phyloP scores from a whole-genome alignment of 148 eudicot species.

The Simmondsia chinensis region DNA sequence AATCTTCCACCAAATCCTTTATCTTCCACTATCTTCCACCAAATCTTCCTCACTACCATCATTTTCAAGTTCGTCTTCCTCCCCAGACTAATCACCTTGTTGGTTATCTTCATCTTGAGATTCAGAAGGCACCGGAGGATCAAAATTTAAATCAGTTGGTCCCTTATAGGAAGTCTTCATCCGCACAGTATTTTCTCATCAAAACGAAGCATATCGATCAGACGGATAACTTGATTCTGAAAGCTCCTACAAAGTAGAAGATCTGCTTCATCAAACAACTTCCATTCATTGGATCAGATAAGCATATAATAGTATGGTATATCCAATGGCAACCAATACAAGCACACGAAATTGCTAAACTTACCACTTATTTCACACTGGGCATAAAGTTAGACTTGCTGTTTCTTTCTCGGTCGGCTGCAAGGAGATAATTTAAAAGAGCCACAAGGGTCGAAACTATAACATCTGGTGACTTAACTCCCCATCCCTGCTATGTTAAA shows the following conservation, averaged over 20 bases:
- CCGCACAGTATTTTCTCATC: constrained; percentile 80
- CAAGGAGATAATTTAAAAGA: too few species aligned
- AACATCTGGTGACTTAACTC: too few species aligned
- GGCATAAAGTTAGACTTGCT: too few species aligned
- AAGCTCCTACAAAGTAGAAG: constrained; percentile 88
- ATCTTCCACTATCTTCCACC: constrained; percentile 10
- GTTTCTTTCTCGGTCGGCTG: too few species aligned
- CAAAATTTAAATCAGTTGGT: constrained; percentile 13
- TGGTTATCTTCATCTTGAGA: constrained; percentile 23
- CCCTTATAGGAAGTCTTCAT: constrained; percentile 17
- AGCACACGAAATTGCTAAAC: too few species aligned
- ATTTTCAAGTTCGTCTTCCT: constrained; percentile 25
- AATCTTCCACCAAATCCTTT: constrained; percentile 44
- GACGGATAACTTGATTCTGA: constrained; percentile 83
- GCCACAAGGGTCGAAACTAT: too few species aligned
- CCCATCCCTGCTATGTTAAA: too few species aligned
- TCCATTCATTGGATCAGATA: constrained; percentile 6
- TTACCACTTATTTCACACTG: too few species aligned
- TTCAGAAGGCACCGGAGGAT: constrained; percentile 18
- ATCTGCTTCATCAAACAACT: constrained; percentile 99
- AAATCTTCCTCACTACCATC: constrained; percentile 15
- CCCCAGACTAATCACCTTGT: constrained; percentile 12
- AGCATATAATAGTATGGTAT: too few species aligned
- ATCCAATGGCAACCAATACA: too few species aligned
- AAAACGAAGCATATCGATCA: constrained; percentile 85